Percentiles rank a stretch among this genome's conserved stretches.
phyloP scores from a whole-genome alignment of 2,329 filamentous ascomycete species.

The Neoarthrinium moseri region DNA sequence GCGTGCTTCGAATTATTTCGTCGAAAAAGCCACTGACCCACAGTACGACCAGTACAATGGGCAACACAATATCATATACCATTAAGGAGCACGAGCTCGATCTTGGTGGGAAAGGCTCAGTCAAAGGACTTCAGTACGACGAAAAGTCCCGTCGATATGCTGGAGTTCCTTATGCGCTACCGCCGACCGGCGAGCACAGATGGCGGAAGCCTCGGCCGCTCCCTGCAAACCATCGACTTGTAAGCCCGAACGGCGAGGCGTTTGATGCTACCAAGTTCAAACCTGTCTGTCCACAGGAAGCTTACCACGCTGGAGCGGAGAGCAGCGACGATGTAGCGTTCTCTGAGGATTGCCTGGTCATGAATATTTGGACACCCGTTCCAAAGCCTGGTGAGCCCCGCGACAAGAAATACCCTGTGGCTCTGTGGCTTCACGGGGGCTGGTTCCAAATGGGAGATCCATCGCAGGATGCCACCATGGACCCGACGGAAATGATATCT shows the following conservation, averaged over 20 bases:
- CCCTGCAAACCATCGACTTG: constrained; percentile 26
- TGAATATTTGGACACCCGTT: constrained; percentile 22
- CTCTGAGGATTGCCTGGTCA: constrained; percentile 24
- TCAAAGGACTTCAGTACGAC: constrained; percentile 33
- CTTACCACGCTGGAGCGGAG: constrained; percentile 22
- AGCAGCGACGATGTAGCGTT: constrained; percentile 16
- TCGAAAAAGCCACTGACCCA: too few species aligned
- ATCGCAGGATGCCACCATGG: constrained; percentile 38
- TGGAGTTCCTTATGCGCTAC: constrained; percentile 24
- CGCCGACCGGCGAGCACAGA: constrained; percentile 19
- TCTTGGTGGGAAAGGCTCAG: constrained; percentile 24
- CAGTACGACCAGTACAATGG: too few species aligned
- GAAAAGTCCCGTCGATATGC: constrained; percentile 32
- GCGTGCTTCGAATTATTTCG: too few species aligned
- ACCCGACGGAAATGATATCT: constrained; percentile 41
- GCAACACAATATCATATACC: constrained; percentile 25
- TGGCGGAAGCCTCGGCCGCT: constrained; percentile 27
- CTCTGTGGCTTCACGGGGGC: constrained; percentile 45
- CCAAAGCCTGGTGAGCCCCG: background rate
- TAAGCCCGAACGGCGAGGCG: constrained; percentile 20
- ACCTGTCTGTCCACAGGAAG: constrained; percentile 37
- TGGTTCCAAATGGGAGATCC: constrained; percentile 44
- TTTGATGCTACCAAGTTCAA: constrained; percentile 23
- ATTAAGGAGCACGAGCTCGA: constrained; percentile 20
- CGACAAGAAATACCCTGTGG: constrained; percentile 26